Base-by-base conservation (phyloP, 1,139 yeast genomes). In the Trichomonascaceae sp. region DNA sequence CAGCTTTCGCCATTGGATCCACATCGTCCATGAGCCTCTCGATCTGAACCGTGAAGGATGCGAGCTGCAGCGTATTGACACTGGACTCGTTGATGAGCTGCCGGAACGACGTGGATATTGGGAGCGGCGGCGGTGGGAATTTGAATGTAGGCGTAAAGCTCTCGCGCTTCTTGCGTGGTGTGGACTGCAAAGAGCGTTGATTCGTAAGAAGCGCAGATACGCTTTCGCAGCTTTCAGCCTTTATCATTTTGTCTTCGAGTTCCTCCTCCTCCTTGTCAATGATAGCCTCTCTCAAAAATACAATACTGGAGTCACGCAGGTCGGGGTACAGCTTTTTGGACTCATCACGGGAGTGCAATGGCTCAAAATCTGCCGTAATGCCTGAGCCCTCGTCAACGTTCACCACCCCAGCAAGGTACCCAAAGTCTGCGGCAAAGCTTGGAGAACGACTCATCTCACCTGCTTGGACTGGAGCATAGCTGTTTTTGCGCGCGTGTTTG, bases 361-460 rank as follows among this genome's bases (percentile, higher is more conserved):
- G 29, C 54, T 40, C 35, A 45, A 36, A n/a, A 41, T 48, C 1
- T 44, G 47, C 26, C 40, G 45, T 16, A 38, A 40, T 29, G 35
- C 26, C 39, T 9, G 43, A 33, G 16, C 42, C 50, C 20, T 43
- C 48, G 22, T 48, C 51, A 26, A 50, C 48, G 11, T 20, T 8
- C n/a, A 55, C 53, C 13, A 52, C 42, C 8, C 53, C 48, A 0
- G 59, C 60, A 28, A 55, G 40, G 37, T 55, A 55, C 15, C 51
- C 37, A 29, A 55, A 55, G 37, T 55, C 59, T 30, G 53, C 56
- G 9, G 40, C 48, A 31, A 45, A 39, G 17, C 38, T 40, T 13
- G 34, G 35, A 15, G 27, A 20, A 13, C 28, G 33, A 18, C 31
- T 27, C 5, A 17, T 17, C 14, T 17, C 33, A n/a, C 17, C 26